Conservation (phyloP, 2,329 filamentous ascomycete species). For the Aspergillus ochraceus region DNA sequence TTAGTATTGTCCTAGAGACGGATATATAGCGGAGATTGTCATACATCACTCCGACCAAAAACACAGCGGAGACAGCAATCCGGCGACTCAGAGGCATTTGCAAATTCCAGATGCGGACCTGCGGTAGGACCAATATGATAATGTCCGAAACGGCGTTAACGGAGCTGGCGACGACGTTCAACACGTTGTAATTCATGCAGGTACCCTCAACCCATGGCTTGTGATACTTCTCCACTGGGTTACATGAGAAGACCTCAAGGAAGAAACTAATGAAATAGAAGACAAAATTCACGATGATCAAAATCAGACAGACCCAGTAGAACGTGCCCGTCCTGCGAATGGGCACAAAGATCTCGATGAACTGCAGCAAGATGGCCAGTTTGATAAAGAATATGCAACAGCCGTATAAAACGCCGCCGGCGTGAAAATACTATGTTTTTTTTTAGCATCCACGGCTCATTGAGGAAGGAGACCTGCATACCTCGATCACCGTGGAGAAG, state of each 20-base stretch:
- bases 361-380: neutral
- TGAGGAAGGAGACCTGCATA: neutral
- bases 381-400: neutral
- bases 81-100: neutral
- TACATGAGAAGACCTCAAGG: slow-evolving; percentile 6
- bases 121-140: neutral
- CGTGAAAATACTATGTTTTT: neutral
- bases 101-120: neutral
- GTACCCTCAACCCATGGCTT: neutral
- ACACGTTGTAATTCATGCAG: neutral
- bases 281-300: neutral
- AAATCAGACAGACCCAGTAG: neutral
- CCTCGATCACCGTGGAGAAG: neutral
- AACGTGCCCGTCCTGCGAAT: neutral
- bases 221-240: neutral
- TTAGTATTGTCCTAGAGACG: neutral
- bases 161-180: neutral
- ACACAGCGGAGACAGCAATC: neutral
- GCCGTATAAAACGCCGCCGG: neutral
- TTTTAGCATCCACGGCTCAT: neutral
- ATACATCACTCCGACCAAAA: neutral
- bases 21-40: neutral
- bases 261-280: neutral
- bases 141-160: neutral
- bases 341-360: neutral